phyloP scores from a whole-genome alignment of 768 basidiomycete genomes.

The Erythrobasidium yunnanense region DNA sequence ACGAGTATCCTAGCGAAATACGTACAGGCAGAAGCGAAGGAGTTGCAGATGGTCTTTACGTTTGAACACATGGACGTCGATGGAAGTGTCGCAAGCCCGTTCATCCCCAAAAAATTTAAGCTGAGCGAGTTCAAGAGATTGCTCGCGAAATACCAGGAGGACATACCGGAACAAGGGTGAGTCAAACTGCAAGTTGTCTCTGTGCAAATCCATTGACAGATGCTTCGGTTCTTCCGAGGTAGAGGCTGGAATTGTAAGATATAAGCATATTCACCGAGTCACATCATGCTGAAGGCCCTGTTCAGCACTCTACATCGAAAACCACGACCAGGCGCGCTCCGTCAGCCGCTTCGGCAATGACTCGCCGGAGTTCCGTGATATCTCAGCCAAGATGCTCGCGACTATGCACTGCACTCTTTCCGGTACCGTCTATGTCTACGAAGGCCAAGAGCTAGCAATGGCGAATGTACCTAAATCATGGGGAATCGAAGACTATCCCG shows the following conservation, averaged over 20 bases:
- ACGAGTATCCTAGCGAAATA: neutral
- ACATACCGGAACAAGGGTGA: neutral
- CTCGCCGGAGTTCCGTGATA: slow-evolving; percentile 49
- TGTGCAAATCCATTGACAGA: neutral
- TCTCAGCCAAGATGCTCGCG: slow-evolving; percentile 57
- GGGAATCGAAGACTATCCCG: slow-evolving; percentile 60
- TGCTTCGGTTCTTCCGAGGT: neutral
- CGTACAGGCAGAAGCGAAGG: slow-evolving; percentile 45
- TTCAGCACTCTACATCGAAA: slow-evolving; percentile 50
- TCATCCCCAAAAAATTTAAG: slow-evolving; percentile 1
- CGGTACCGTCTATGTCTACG: slow-evolving; percentile 62
- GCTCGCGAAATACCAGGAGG: neutral
- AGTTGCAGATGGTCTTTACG: slow-evolving; percentile 55
- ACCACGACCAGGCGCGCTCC: slow-evolving; percentile 53
- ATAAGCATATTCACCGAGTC: neutral
- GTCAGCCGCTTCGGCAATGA: neutral
- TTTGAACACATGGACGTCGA: slow-evolving; percentile 46
- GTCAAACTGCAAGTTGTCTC: neutral
- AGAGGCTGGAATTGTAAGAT: neutral
- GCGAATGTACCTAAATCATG: slow-evolving; percentile 47
- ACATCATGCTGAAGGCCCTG: slow-evolving; percentile 33
- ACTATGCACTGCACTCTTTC: slow-evolving; percentile 54
- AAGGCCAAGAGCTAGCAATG: slow-evolving; percentile 62
- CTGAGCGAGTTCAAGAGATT: slow-evolving; percentile 27
- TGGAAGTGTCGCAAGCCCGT: neutral